These are phyloP conservation scores for Hypsizygus marmoreus DNA, from an alignment of 768 basidiomycete species.

Conservation along the genomic window DNA sequence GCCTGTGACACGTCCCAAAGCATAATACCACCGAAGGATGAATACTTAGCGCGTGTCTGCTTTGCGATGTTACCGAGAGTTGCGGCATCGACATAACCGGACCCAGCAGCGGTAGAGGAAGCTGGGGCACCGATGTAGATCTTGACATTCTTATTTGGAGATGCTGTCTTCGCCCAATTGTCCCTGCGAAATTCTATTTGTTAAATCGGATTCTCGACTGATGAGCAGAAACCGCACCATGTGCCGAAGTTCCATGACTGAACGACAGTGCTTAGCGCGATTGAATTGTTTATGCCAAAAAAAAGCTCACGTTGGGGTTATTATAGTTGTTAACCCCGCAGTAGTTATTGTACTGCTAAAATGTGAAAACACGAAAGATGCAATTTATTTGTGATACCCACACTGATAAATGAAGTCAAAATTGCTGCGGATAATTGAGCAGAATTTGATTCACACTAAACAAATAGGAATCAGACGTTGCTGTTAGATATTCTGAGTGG, in stretches of 20 bases:
- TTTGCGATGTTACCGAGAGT: conserved; percentile 43
- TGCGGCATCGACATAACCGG: conserved; percentile 50
- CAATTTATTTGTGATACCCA: conserved; percentile 4
- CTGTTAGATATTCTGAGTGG: background rate
- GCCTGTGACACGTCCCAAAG: conserved; percentile 46
- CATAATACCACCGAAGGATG: conserved; percentile 58
- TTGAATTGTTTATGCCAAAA: background rate
- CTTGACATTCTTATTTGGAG: conserved; percentile 56
- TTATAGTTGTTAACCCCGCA: conserved; percentile 39
- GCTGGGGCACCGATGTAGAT: conserved; percentile 60
- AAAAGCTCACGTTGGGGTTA: conserved; percentile 37
- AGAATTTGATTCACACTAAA: conserved; percentile 13
- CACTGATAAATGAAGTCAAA: conserved; percentile 6
- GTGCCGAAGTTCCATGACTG: conserved; percentile 49
- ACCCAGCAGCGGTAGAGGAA: conserved; percentile 48
- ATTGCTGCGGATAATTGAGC: too few species aligned
- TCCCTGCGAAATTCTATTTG: conserved; percentile 35
- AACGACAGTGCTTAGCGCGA: background rate
- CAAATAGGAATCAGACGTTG: background rate
- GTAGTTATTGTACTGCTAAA: conserved; percentile 23
- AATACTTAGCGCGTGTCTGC: conserved; percentile 44
- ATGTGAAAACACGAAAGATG: background rate
- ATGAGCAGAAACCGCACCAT: conserved; percentile 33
- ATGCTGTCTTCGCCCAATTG: conserved; percentile 55
- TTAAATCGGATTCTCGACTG: background rate